Base-by-base conservation (phyloP, 208 protist genomes). In the Balamuthia mandrillaris region DNA sequence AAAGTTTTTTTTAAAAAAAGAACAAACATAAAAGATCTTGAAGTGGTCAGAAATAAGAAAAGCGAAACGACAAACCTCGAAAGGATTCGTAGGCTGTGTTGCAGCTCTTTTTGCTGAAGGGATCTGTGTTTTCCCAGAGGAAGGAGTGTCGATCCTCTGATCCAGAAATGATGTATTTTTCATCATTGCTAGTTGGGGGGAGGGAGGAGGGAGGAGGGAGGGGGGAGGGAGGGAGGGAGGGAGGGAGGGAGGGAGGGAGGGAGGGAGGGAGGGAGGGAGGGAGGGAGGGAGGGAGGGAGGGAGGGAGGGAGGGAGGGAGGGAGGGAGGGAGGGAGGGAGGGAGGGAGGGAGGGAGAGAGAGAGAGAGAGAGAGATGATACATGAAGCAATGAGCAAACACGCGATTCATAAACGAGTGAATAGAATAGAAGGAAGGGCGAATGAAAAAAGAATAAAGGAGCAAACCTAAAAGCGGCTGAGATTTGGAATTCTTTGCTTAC, bases 61-160 rank as follows among this genome's bases (percentile, higher is more conserved):
- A n/a, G n/a, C n/a, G n/a, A n/a, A n/a, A n/a, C n/a, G n/a, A 14
- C 44, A 45, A 42, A 77, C 66, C 66, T 77, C 33, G 66, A 33
- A 77, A 77, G 66, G 39, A 77, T 33, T 77, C 66, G 24, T 45
- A 77, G 16, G 66, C 66, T 27, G 49, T 77, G 66, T 77, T 77
- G 31, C 66, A 45, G 14, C 54, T 77, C 66, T 77, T 45, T 31
- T 77, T 77, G 3, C 66, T 45, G 44, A 56, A n/a, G n/a, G n/a
- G n/a, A n/a, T n/a, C n/a, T n/a, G n/a, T n/a, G n/a, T n/a, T 24
- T 18, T 77, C 66, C 66, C 66, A 77, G 44, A 77, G 66, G 29
- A 54, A 77, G 49, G 54, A 39, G 39, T 77, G 49, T 12, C 12
- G 66, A 33, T 77, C 66, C 44, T 77, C 66, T 9, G 66, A 77